Conservation (phyloP, 495 filamentous ascomycete species). For the Penicillium daleae region DNA sequence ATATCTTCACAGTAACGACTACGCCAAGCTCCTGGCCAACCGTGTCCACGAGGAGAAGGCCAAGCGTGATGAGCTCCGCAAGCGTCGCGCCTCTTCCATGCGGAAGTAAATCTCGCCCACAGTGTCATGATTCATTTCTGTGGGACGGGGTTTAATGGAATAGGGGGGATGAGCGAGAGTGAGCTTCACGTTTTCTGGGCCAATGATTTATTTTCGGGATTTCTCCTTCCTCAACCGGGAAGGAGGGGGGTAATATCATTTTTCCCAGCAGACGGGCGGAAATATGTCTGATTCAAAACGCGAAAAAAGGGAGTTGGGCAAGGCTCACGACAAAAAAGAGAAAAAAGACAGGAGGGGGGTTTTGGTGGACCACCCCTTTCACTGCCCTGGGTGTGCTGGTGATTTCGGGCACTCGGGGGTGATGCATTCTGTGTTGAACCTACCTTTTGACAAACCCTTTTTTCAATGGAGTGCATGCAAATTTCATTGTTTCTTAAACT, state of each 20-base stretch:
- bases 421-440: slow-evolving; percentile 37
- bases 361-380: slow-evolving; percentile 26
- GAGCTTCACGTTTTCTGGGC: slow-evolving; percentile 34
- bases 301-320: slow-evolving; percentile 2
- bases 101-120: slow-evolving; percentile 67
- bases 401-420: slow-evolving; percentile 26
- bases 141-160: slow-evolving; percentile 43
- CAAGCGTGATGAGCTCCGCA: slow-evolving; percentile 87
- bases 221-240: slow-evolving; percentile 14
- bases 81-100: slow-evolving; percentile 96
- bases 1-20: slow-evolving; percentile 71
- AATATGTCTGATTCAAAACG: slow-evolving; percentile 36
- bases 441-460: slow-evolving; percentile 38
- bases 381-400: slow-evolving; percentile 20
- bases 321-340: slow-evolving; percentile 30
- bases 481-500: slow-evolving; percentile 26
- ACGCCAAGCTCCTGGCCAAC: slow-evolving; percentile 89
- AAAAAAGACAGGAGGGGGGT: slow-evolving; percentile 17
- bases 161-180: slow-evolving; percentile 13
- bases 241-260: slow-evolving; percentile 29
- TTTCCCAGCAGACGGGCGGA: slow-evolving; percentile 32
- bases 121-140: slow-evolving; percentile 41
- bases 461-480: slow-evolving; percentile 41
- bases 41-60: slow-evolving; percentile 93
- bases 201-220: slow-evolving; percentile 28